Percentiles rank a stretch among this genome's conserved stretches.
Conservation (phyloP, 2,329 filamentous ascomycete species). For the Aspergillus vadensis region DNA sequence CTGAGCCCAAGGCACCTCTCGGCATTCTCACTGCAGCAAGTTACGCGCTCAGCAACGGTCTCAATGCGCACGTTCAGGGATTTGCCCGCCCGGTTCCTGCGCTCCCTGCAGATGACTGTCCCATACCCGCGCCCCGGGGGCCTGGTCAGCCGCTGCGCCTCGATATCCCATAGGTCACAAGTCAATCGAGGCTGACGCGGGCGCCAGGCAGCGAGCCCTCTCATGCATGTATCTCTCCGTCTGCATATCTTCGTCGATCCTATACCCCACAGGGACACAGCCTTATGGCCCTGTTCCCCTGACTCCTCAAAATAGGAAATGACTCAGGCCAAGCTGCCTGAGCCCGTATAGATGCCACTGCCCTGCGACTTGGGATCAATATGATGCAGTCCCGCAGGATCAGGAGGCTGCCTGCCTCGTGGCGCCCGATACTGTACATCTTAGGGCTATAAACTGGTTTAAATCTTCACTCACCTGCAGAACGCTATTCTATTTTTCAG, state of each 20-base stretch:
- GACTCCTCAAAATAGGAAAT: slow-evolving; percentile 18
- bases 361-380: slow-evolving; percentile 19
- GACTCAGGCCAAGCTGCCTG: slow-evolving; percentile 19
- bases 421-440: background rate
- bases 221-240: slow-evolving; percentile 1
- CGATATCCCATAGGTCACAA: slow-evolving; percentile 23
- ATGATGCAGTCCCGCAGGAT: slow-evolving; percentile 11
- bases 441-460: background rate
- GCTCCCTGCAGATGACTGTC: background rate
- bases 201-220: slow-evolving; percentile 17
- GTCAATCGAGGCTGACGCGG: slow-evolving; percentile 19
- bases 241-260: slow-evolving; percentile 6
- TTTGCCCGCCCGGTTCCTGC: background rate
- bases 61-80: background rate
- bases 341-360: slow-evolving; percentile 15
- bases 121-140: background rate
- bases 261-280: slow-evolving; percentile 1
- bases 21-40: background rate
- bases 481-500: background rate
- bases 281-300: slow-evolving; percentile 18
- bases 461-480: background rate
- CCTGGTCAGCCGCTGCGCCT: slow-evolving; percentile 9
- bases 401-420: slow-evolving; percentile 15
- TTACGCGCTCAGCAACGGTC: background rate
- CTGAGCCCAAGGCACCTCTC: background rate